Evolutionary conservation across 352 stramenopile species (phyloP), one percentile per base, ranked within the genome.

Genomic region (Phytophthora megakarya): DNA sequence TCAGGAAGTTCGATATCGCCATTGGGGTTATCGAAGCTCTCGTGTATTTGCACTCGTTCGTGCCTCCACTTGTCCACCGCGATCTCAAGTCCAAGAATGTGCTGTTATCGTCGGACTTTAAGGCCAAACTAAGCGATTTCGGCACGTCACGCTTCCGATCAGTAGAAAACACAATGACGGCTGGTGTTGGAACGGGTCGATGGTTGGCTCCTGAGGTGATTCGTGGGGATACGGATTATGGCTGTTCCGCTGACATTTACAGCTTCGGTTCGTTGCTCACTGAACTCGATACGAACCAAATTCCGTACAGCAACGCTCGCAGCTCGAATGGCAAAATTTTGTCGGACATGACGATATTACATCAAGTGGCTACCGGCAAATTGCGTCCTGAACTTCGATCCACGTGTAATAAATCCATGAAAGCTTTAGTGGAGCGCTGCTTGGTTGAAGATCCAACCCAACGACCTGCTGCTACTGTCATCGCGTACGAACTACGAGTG

Each of bases 31-130:
- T 71, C 30, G 62, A 78, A 11, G 72, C 72, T 4, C 67, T 84
- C 8, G 64, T 76, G 47, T 81, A 74, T 35, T 19, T 84, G 15
- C 75, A 84, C 53, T 71, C 66, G 19, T 65, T 77, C 13, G 44
- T 63, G 26, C 61, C 63, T 21, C 65, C 75, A 13, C 48, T 88
- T 1, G 61, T 87, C 4, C 80, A 89, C 37, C 78, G 78, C 1
- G 77, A 89, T 39, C 62, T 89, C 45, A 89, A 86, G 43, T 83
- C 78, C 0, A 70, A 73, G 3, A 86, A 86, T 25, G 74, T 88
- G n/a, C 47, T 89, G 25, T 46, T 86, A 3, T 63, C 50, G 7
- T 16, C 38, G 16, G 53, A 67, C 26, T 61, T 73, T 38, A 40
- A 42, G 35, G 68, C 64, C 7, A 73, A 76, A 26, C 25, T 76